phyloP scores from a whole-genome alignment of 768 basidiomycete species.

The Calocybe gangraenosa region DNA sequence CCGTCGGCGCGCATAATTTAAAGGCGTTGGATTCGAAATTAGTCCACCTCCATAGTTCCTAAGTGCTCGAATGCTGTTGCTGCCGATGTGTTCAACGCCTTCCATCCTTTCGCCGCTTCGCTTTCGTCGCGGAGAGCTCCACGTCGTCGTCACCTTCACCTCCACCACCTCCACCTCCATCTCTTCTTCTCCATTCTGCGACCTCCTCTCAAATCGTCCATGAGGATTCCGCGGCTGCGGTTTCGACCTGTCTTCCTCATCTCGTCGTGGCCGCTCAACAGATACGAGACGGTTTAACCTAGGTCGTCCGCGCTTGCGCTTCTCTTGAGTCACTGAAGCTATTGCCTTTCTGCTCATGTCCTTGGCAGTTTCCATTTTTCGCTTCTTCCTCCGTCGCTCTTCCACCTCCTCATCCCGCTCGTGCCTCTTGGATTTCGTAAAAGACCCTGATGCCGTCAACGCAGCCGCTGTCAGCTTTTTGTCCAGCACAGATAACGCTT shows the following conservation, averaged over 20 bases:
- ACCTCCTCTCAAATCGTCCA: slow-evolving; percentile 67
- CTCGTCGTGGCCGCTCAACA: background rate
- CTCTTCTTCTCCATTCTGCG: slow-evolving; percentile 37
- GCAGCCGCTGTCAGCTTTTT: slow-evolving; percentile 48
- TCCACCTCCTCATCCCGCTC: slow-evolving; percentile 26
- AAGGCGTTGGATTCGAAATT: slow-evolving; percentile 56
- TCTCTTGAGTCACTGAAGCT: slow-evolving; percentile 20
- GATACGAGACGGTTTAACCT: slow-evolving; percentile 26
- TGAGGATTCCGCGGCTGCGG: slow-evolving; percentile 60
- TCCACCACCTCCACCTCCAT: slow-evolving; percentile 19
- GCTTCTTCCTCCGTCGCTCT: slow-evolving; percentile 42
- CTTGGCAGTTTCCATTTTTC: slow-evolving; percentile 42
- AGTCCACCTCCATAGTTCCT: slow-evolving; percentile 44
- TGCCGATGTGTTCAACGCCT: too few relatives aligned
- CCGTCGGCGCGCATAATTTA: slow-evolving; percentile 54
- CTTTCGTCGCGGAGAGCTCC: slow-evolving; percentile 23
- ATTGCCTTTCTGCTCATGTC: too few relatives aligned
- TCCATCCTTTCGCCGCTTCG: slow-evolving; percentile 26
- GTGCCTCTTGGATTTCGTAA: slow-evolving; percentile 26
- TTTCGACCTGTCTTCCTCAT: slow-evolving; percentile 24
- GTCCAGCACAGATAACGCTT: slow-evolving; percentile 46
- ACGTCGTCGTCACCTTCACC: slow-evolving; percentile 12
- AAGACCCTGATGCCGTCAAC: slow-evolving; percentile 19
- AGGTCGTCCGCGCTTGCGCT: slow-evolving; percentile 40
- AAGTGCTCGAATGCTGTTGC: too few relatives aligned